phyloP scores from a whole-genome alignment of 768 basidiomycete species.

The Mycena indigotica region DNA sequence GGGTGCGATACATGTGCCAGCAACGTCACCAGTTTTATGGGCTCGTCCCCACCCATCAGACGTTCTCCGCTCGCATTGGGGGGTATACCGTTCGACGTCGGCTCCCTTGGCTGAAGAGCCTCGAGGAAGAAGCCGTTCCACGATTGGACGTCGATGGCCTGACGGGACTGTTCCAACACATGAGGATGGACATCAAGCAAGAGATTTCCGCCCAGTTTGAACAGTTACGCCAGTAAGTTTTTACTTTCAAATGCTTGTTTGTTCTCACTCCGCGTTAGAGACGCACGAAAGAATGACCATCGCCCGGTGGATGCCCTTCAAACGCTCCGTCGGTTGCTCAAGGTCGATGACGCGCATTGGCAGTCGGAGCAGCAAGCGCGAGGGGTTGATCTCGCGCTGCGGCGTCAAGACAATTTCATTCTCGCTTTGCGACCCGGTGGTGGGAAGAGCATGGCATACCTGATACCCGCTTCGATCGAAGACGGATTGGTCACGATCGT shows the following conservation, averaged over 20 bases:
- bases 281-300: background rate
- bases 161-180: no score
- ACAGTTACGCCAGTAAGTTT: no score
- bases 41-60: background rate
- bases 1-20: background rate
- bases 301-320: background rate
- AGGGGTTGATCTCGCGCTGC: background rate
- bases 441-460: background rate
- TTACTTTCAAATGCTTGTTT: no score
- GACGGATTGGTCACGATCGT: background rate
- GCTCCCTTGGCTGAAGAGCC: background rate
- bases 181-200: no score
- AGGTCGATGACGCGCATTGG: background rate
- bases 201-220: no score
- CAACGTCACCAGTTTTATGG: background rate
- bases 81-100: background rate
- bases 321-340: background rate
- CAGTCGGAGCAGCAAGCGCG: background rate
- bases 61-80: background rate
- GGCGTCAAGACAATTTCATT: background rate
- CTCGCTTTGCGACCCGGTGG: background rate
- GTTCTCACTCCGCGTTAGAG: background rate
- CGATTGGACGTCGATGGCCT: no score
- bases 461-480: background rate
- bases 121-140: no score